phyloP scores from a whole-genome alignment of 2,329 filamentous ascomycete genomes.

The Neonectria hederae region DNA sequence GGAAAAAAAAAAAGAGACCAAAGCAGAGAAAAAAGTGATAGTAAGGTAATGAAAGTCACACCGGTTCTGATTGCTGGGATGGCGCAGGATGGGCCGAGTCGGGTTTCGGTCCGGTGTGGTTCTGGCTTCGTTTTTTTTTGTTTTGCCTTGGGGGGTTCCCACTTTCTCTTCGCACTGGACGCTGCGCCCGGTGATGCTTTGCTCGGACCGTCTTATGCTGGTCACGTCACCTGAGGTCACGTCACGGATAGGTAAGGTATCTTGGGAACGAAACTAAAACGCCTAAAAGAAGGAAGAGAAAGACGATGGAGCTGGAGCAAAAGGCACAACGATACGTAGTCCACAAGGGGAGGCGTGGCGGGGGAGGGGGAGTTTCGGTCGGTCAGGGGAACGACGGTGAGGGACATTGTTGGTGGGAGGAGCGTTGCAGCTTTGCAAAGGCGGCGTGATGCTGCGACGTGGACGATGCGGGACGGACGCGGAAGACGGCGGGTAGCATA shows the following conservation, averaged over 20 bases:
- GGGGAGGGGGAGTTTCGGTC: neutral
- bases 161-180: neutral
- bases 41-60: slow-evolving; percentile 12
- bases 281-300: neutral
- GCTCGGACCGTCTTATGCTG: slow-evolving; percentile 14
- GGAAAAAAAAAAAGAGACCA: slow-evolving; percentile 3
- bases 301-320: neutral
- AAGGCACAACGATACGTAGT: slow-evolving; percentile 2
- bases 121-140: neutral
- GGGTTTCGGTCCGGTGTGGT: slow-evolving; percentile 15
- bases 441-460: slow-evolving; percentile 2
- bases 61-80: neutral
- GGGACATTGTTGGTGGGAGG: slow-evolving; percentile 20
- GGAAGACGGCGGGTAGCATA: slow-evolving; percentile 9
- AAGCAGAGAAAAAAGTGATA: neutral
- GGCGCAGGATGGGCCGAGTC: slow-evolving; percentile 15
- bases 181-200: slow-evolving; percentile 7
- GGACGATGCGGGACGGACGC: neutral
- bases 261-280: neutral
- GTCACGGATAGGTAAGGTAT: neutral
- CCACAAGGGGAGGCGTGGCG: neutral
- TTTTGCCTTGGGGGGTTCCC: neutral
- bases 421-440: neutral
- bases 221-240: slow-evolving; percentile 16
- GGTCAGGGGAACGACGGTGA: slow-evolving; percentile 15